These are phyloP conservation scores for Fusarium sororula DNA, from an alignment of 2,329 filamentous ascomycete genomes.

Conservation along the genomic window DNA sequence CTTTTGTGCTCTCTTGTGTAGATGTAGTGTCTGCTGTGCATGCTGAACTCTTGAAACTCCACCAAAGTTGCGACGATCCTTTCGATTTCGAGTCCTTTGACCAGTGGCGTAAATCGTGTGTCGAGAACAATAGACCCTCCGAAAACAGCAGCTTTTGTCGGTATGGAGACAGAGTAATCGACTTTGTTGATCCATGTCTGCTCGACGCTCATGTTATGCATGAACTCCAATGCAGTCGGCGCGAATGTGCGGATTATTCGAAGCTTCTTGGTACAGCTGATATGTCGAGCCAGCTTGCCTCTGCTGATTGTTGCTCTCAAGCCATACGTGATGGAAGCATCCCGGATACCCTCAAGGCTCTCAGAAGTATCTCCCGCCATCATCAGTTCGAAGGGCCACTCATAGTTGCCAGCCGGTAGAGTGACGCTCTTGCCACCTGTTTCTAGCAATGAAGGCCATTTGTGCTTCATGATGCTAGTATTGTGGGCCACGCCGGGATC, in stretches of 20 bases:
- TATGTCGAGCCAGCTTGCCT: slow-evolving; percentile 86
- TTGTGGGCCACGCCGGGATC: slow-evolving; percentile 65
- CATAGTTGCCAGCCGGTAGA: slow-evolving; percentile 78
- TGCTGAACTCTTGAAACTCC: slow-evolving; percentile 75
- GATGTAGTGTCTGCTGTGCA: slow-evolving; percentile 56
- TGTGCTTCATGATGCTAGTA: slow-evolving; percentile 69
- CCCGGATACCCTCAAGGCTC: slow-evolving; percentile 87
- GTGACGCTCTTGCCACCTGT: slow-evolving; percentile 60
- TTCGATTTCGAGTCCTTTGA: slow-evolving; percentile 86
- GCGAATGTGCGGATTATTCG: slow-evolving; percentile 80
- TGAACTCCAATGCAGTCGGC: slow-evolving; percentile 76
- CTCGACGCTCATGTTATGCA: slow-evolving; percentile 91
- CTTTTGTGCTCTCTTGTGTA: slow-evolving; percentile 66
- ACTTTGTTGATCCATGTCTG: slow-evolving; percentile 98
- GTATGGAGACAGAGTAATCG: slow-evolving; percentile 91
- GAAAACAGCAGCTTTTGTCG: slow-evolving; percentile 91
- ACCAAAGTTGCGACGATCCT: slow-evolving; percentile 80
- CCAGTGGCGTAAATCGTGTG: slow-evolving; percentile 83
- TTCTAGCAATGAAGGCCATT: slow-evolving; percentile 72
- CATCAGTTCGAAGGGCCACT: slow-evolving; percentile 80
- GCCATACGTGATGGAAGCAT: slow-evolving; percentile 87
- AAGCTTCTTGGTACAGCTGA: slow-evolving; percentile 78
- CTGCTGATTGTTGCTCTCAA: slow-evolving; percentile 88
- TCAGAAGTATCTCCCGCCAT: slow-evolving; percentile 77
- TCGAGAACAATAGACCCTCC: slow-evolving; percentile 85